Percentiles rank a stretch among this genome's conserved stretches.
These are phyloP conservation scores for Camellia lanceoleosa DNA, from an alignment of 148 eudicot species.

Conservation along the genomic window DNA sequence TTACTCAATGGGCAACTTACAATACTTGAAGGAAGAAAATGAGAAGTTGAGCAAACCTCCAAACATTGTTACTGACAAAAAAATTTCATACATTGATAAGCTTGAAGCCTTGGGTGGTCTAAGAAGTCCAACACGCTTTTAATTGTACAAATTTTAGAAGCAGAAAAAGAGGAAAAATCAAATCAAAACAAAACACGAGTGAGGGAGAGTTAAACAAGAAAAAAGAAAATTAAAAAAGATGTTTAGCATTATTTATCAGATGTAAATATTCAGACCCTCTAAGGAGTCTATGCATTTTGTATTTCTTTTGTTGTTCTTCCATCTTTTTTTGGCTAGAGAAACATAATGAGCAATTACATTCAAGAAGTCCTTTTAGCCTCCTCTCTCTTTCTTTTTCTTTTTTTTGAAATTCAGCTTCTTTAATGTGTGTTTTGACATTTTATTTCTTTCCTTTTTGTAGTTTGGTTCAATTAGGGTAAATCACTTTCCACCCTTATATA, in stretches of 20 bases:
- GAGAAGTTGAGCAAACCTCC: conserved; percentile 29
- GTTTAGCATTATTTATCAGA: conserved; percentile 6
- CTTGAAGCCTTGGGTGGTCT: conserved; percentile 57
- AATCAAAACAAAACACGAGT: not conserved
- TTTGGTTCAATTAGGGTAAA: too few species aligned
- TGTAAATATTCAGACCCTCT: conserved; percentile 21
- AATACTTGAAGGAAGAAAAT: conserved; percentile 21
- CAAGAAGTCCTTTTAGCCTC: conserved; percentile 11
- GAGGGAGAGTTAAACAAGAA: not conserved
- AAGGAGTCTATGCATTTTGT: conserved; percentile 26
- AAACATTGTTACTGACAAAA: conserved; percentile 22
- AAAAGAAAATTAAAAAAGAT: not conserved
- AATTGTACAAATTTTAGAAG: conserved; percentile 8
- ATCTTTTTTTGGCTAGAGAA: conserved; percentile 45
- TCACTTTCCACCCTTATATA: too few species aligned
- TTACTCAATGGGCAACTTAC: conserved; percentile 22
- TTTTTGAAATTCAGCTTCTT: not conserved
- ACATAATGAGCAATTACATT: conserved; percentile 25
- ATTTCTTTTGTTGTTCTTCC: conserved; percentile 33
- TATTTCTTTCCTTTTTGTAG: not conserved
- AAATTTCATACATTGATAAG: conserved; percentile 54
- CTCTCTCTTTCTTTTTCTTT: conserved; percentile 19
- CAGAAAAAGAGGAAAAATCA: conserved; percentile 7
- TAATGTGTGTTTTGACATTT: not conserved
- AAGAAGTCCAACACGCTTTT: conserved; percentile 69